Evolutionary conservation across 306 rosid species (phyloP).

Genomic region (Ammopiptanthus mongolicus): DNA sequence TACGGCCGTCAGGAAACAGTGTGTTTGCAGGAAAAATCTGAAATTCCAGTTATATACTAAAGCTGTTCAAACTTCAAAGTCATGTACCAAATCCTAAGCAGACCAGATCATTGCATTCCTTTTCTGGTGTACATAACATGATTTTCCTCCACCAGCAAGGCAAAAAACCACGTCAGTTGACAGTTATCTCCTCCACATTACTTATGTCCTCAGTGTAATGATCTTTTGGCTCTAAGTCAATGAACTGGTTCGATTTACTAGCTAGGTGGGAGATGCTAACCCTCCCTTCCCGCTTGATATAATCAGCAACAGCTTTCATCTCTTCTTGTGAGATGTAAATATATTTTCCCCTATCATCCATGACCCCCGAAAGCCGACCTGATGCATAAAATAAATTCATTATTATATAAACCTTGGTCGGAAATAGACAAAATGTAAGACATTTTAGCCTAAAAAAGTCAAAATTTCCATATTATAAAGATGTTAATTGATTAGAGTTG

Average conservation of each 20-base stretch:
- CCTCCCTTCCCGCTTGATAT: constrained; percentile 79
- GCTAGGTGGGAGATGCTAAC: constrained; percentile 95
- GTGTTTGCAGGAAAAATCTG: neutral
- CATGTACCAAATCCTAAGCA: constrained; percentile 14
- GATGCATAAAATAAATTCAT: constrained; percentile 16
- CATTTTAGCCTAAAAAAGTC: neutral
- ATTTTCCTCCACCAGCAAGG: constrained; percentile 10
- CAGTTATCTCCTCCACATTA: constrained; percentile 56
- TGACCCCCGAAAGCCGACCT: constrained; percentile 94
- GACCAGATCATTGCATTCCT: neutral
- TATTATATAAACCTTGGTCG: neutral
- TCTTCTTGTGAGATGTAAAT: constrained; percentile 89
- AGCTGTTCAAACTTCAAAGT: constrained; percentile 11
- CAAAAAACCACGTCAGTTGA: constrained; percentile 33
- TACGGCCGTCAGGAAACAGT: neutral
- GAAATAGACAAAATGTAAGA: neutral
- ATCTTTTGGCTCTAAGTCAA: constrained; percentile 86
- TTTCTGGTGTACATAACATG: neutral
- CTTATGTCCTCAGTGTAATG: constrained; percentile 54
- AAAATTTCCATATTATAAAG: neutral
- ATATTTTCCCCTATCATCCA: constrained; percentile 96
- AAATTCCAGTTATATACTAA: constrained; percentile 21
- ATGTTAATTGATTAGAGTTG: neutral
- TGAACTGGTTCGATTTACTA: constrained; percentile 97
- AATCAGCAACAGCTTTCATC: constrained; percentile 96